phyloP scores from a whole-genome alignment of 306 rosid genomes.

The Rubus idaeus region DNA sequence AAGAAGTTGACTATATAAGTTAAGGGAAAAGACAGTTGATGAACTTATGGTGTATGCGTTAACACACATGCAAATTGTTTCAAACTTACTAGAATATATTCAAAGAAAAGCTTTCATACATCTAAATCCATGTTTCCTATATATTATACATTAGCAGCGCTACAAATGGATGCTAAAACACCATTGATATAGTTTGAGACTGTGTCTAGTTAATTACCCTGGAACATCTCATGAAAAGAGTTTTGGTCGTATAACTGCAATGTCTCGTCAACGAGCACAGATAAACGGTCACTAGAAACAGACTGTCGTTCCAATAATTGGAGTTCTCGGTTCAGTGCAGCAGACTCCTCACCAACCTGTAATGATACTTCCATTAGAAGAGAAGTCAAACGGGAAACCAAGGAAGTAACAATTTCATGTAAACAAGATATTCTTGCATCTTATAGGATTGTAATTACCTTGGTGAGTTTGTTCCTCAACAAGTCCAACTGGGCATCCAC shows the following conservation, averaged over 20 bases:
- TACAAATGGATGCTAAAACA: background rate
- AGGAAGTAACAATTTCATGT: constrained; percentile 4
- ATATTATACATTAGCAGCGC: background rate
- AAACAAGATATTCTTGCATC: constrained; percentile 10
- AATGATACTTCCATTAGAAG: constrained; percentile 15
- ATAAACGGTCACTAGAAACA: constrained; percentile 31
- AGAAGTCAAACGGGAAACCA: background rate
- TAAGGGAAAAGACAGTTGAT: background rate
- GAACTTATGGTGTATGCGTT: background rate
- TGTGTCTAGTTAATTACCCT: constrained; percentile 47
- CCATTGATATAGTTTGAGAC: background rate
- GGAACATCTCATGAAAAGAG: constrained; percentile 45
- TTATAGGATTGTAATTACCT: constrained; percentile 36
- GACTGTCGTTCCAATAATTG: constrained; percentile 55
- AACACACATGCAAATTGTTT: background rate
- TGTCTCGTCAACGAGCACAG: constrained; percentile 53
- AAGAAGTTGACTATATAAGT: background rate
- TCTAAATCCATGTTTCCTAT: background rate
- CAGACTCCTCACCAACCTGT: constrained; percentile 71
- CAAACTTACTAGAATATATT: background rate
- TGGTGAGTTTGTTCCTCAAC: constrained; percentile 54
- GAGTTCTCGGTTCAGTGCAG: constrained; percentile 58
- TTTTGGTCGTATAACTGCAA: constrained; percentile 35
- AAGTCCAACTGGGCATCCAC: constrained; percentile 61
- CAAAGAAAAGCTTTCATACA: background rate